Conservation (phyloP, 2,329 filamentous ascomycete species). For the Exophiala spinifera region DNA sequence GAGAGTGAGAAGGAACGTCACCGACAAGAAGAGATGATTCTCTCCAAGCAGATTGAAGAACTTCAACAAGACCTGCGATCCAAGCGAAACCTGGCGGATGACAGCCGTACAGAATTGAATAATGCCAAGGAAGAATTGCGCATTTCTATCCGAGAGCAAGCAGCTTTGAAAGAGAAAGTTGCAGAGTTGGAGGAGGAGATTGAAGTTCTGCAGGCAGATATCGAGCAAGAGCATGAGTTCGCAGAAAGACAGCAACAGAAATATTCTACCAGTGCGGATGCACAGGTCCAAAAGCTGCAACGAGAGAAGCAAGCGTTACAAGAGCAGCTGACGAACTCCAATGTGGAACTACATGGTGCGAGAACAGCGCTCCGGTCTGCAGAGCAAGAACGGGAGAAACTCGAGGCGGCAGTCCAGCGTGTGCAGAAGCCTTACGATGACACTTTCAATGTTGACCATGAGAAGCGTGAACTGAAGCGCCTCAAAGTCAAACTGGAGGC, state of each 20-base stretch:
- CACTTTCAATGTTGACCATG: slow-evolving; percentile 62
- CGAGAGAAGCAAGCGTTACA: slow-evolving; percentile 63
- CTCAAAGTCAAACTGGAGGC: slow-evolving; percentile 66
- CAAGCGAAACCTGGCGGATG: slow-evolving; percentile 63
- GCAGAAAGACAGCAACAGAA: slow-evolving; percentile 56
- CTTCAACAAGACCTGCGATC: slow-evolving; percentile 68
- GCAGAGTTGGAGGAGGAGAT: slow-evolving; percentile 71
- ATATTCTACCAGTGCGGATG: slow-evolving; percentile 58
- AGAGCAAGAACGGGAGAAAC: slow-evolving; percentile 64
- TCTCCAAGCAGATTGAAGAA: slow-evolving; percentile 71
- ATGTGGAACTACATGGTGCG: slow-evolving; percentile 59
- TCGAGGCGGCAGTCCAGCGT: slow-evolving; percentile 59
- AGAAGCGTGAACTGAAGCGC: slow-evolving; percentile 65
- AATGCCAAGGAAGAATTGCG: slow-evolving; percentile 66
- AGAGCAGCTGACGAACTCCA: slow-evolving; percentile 59
- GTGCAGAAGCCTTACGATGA: slow-evolving; percentile 56
- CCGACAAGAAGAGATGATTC: slow-evolving; percentile 64
- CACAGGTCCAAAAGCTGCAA: slow-evolving; percentile 54
- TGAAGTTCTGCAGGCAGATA: slow-evolving; percentile 65
- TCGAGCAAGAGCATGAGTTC: slow-evolving; percentile 64
- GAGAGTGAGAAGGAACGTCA: slow-evolving; percentile 71
- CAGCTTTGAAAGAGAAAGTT: slow-evolving; percentile 61
- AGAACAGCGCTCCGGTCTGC: slow-evolving; percentile 56
- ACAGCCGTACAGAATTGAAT: slow-evolving; percentile 64
- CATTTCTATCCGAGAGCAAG: slow-evolving; percentile 62